Percentiles rank a stretch among this genome's conserved stretches.
Evolutionary conservation across 371 early-diverging fungal genomes (phyloP).

Genomic region (Paraphysoderma sedebokerense): DNA sequence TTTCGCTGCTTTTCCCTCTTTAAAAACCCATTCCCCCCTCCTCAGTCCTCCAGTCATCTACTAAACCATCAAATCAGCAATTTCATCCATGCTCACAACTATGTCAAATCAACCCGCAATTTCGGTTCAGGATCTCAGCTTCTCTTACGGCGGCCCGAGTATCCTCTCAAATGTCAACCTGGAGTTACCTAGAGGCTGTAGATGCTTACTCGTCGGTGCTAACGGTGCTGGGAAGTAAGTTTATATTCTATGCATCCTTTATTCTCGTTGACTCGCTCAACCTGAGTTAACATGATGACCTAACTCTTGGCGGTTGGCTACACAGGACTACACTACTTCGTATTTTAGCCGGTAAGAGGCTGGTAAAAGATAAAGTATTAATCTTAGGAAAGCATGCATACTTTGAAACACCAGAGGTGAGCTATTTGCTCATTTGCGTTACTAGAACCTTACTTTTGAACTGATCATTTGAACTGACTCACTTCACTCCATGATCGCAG

Average conservation of each 20-base stretch:
- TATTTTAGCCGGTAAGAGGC: constrained; percentile 48
- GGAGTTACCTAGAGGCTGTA: constrained; percentile 26
- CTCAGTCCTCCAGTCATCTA: no score
- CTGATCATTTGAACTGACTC: constrained; percentile 2
- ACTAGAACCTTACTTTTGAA: no score
- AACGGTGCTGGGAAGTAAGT: constrained; percentile 34
- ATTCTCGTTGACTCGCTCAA: no score
- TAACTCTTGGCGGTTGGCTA: background rate
- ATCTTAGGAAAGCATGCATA: constrained; percentile 48
- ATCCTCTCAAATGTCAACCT: constrained; percentile 37
- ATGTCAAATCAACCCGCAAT: constrained; percentile 8
- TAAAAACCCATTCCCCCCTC: no score
- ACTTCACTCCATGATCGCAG: constrained; percentile 9
- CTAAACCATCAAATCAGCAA: no score
- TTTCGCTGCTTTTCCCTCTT: no score
- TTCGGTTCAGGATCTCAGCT: constrained; percentile 22
- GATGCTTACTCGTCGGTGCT: constrained; percentile 40
- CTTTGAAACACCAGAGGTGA: constrained; percentile 28
- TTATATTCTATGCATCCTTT: no score
- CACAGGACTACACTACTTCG: constrained; percentile 42
- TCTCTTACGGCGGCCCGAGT: constrained; percentile 36
- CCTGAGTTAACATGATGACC: background rate
- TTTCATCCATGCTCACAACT: no score
- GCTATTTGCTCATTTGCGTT: no score
- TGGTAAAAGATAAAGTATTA: constrained; percentile 29